Evolutionary conservation across 306 rosid species (phyloP).

Genomic region (Medicago truncatula): MtrunA17r5.0-ANR NC_053048.1:28874001-28874500

Average conservation of each 20-base stretch:
- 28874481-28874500: neutral
- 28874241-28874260: neutral
- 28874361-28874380: neutral
- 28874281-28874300: neutral
- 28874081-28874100: neutral
- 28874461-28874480: neutral
- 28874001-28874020: neutral
- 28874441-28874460: neutral
- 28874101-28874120: neutral
- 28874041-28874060: neutral
- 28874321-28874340: neutral
- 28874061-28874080: neutral
- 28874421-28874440: slow-evolving; percentile 5
- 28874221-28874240: too few species aligned
- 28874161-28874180: neutral
- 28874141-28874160: neutral
- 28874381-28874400: neutral
- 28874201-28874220: neutral
- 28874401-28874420: neutral
- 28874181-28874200: neutral
- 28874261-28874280: neutral
- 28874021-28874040: neutral
- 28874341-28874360: neutral
- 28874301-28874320: neutral
- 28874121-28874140: neutral